Evolutionary conservation across 2,329 filamentous ascomycete species (phyloP).

Genomic region (Chrysoporthe deuterocubensis): DNA sequence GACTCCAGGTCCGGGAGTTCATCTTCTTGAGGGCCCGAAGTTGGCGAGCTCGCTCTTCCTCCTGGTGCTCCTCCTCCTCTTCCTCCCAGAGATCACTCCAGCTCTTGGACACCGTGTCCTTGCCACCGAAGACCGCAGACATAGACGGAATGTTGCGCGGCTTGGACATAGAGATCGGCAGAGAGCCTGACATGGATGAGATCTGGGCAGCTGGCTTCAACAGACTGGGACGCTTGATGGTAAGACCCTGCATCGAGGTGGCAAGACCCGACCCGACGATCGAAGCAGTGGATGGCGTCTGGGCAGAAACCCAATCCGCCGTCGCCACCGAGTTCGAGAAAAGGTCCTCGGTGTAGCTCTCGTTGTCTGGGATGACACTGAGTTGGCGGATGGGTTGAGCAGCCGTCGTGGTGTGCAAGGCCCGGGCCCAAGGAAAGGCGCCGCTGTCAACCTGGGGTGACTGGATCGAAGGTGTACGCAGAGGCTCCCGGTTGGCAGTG

Average conservation of each 20-base stretch:
- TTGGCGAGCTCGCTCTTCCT: conserved; percentile 65
- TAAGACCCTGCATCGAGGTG: conserved; percentile 77
- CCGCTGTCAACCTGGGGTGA: conserved; percentile 80
- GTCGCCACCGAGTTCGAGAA: conserved; percentile 75
- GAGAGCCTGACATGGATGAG: conserved; percentile 67
- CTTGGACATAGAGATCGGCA: conserved; percentile 80
- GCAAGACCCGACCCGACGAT: conserved; percentile 82
- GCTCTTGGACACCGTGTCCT: conserved; percentile 89
- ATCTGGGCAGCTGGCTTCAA: conserved; percentile 56
- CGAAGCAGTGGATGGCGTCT: conserved; percentile 82
- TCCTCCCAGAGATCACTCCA: conserved; percentile 99
- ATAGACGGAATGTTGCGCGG: conserved; percentile 72
- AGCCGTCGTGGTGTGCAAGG: conserved; percentile 72
- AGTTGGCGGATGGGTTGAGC: conserved; percentile 77
- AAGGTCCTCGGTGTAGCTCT: conserved; percentile 81
- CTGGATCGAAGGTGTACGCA: conserved; percentile 93
- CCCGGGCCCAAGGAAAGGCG: conserved; percentile 94
- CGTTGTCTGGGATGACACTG: conserved; percentile 81
- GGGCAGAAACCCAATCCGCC: conserved; percentile 78
- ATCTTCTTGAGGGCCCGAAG: conserved; percentile 64
- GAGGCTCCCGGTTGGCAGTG: conserved; percentile 89
- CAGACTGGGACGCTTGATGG: conserved; percentile 53
- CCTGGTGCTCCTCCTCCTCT: conserved; percentile 76
- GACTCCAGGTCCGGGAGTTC: conserved; percentile 79
- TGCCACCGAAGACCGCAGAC: conserved; percentile 79